Evolutionary conservation across 371 early-diverging fungal genomes (phyloP), one percentile per base, ranked within the genome.

Genomic region (Rhizopus arrhizus): DNA sequence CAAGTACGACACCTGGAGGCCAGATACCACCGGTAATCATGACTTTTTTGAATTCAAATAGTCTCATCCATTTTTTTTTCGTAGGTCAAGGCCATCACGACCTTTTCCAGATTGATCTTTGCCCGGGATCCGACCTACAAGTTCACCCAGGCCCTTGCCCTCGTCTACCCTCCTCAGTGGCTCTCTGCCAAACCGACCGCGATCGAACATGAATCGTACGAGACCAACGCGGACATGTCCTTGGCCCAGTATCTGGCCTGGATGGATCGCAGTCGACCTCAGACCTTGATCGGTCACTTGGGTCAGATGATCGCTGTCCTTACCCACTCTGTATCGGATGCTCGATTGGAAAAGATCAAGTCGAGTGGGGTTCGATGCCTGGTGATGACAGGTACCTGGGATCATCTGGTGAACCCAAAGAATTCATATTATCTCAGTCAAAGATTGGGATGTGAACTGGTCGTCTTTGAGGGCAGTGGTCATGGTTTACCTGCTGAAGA

Each of bases 1-100:
- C 70, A 0, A 68, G 68, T 5, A 72, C 75, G 1, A 58, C 69
- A 5, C 42, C 74, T 1, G 65, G 68, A 8, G 35, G 58, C 41
- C 71, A 64, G 34, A n/a, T 74, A 4, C 65, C 73, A 22, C 65
- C 73, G 4, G 75, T 75, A 69, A 63, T n/a, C n/a, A n/a, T n/a
- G n/a, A n/a, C n/a, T n/a, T n/a, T n/a, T n/a, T n/a, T n/a, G n/a
- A n/a, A n/a, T n/a, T n/a, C n/a, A n/a, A n/a, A n/a, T n/a, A n/a
- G n/a, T n/a, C 36, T 36, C 36, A 36, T 36, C 36, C 10, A 6
- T 36, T 36, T 36, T 36, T 36, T 36, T 36, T 36, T 36, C 1
- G 42, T 35, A 71, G 72, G 59, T 36, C 49, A 71, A 52, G 45
- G 62, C 62, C 28, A 43, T 71, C 12, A 53, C 68, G 22, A 62